phyloP scores from a whole-genome alignment of 2,329 filamentous ascomycete genomes.

The Hypoxylon rubiginosum region DNA sequence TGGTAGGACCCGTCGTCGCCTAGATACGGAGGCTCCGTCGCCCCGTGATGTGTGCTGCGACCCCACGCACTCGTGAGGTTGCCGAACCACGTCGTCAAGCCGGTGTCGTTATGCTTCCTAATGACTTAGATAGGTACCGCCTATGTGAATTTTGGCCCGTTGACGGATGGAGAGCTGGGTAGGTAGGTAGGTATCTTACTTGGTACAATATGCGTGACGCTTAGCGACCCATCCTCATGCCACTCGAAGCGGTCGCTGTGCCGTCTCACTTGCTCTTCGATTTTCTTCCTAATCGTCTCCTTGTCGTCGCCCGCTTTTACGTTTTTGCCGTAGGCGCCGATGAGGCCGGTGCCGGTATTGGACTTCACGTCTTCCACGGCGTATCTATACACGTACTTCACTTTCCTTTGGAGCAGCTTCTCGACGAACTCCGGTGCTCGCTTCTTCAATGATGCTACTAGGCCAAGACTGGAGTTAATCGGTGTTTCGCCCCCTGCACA shows the following conservation, averaged over 20 bases:
- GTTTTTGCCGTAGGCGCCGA: conserved; percentile 52
- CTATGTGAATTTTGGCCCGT: background rate
- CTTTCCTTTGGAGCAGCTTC: conserved; percentile 48
- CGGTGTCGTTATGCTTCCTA: conserved; percentile 48
- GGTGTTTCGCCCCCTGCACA: conserved; percentile 53
- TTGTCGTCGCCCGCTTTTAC: conserved; percentile 46
- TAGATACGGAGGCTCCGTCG: conserved; percentile 50
- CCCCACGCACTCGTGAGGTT: conserved; percentile 55
- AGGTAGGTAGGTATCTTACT: too few species aligned
- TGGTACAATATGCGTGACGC: conserved; percentile 52
- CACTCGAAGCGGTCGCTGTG: conserved; percentile 53
- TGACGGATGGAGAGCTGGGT: background rate
- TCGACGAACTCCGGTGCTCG: conserved; percentile 50
- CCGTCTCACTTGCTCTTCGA: conserved; percentile 52
- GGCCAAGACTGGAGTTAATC: conserved; percentile 50
- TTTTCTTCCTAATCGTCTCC: conserved; percentile 44
- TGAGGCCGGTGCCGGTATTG: conserved; percentile 52
- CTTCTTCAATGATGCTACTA: conserved; percentile 47
- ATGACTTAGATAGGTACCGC: conserved; percentile 45
- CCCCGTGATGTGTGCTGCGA: conserved; percentile 51
- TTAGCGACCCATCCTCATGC: conserved; percentile 54
- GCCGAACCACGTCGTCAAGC: conserved; percentile 51
- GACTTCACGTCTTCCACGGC: conserved; percentile 46
- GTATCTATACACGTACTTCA: conserved; percentile 53
- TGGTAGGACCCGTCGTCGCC: conserved; percentile 54